A percentile compares a stretch with the other conserved stretches of the same genome.
These are phyloP conservation scores for Emericellopsis cladophorae DNA, from an alignment of 2,329 filamentous ascomycete genomes.

Conservation along the genomic window DNA sequence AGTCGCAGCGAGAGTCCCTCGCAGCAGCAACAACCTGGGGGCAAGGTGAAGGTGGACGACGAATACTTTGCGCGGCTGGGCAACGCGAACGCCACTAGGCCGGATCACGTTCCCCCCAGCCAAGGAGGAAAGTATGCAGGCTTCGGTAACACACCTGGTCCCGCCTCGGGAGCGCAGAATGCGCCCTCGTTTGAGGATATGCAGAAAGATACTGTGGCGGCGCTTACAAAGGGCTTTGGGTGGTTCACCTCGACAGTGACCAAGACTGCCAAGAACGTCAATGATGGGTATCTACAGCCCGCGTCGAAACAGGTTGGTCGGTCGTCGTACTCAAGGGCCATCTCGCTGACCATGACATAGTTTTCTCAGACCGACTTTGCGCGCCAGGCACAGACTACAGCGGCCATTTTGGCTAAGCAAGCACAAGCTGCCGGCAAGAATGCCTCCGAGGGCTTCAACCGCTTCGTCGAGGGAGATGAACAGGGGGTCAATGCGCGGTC, in stretches of 20 bases:
- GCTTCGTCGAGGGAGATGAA: constrained; percentile 71
- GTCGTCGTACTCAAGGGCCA: background rate
- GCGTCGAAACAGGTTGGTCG: constrained; percentile 69
- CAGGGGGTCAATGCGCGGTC: constrained; percentile 16
- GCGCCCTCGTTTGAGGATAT: constrained; percentile 70
- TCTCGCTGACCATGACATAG: constrained; percentile 28
- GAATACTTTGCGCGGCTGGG: constrained; percentile 83
- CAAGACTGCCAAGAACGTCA: constrained; percentile 84
- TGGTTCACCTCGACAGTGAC: constrained; percentile 84
- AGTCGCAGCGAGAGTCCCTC: constrained; percentile 25
- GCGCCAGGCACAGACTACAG: constrained; percentile 48
- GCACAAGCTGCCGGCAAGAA: constrained; percentile 58
- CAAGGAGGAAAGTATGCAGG: constrained; percentile 89
- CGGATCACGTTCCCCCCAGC: constrained; percentile 65
- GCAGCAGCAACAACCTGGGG: constrained; percentile 14
- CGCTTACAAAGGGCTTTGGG: constrained; percentile 82
- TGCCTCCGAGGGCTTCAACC: constrained; percentile 68
- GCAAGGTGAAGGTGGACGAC: constrained; percentile 60
- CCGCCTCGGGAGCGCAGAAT: constrained; percentile 25
- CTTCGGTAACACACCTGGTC: constrained; percentile 67
- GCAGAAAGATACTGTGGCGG: constrained; percentile 79
- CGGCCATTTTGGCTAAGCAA: constrained; percentile 53
- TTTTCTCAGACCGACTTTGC: constrained; percentile 71
- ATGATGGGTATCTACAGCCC: constrained; percentile 84
- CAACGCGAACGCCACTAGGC: constrained; percentile 64